Evolutionary conservation across 1,284 basidiomycete genomes (phyloP).

Genomic region (Moesziomyces sp.): DNA sequence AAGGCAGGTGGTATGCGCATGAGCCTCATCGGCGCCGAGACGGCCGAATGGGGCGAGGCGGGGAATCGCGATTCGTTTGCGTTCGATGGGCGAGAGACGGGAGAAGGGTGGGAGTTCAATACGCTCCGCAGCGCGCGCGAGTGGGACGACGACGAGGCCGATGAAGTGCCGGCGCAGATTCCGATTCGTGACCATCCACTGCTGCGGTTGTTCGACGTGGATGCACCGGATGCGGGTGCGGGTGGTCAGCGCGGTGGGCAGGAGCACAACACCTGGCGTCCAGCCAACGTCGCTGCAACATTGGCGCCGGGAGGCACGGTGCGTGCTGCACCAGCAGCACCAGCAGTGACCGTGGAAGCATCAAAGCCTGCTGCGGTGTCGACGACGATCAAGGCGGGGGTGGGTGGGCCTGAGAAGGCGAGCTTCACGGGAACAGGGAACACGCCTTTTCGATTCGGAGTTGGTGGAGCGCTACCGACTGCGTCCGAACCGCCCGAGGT

Average conservation of each 20-base stretch:
- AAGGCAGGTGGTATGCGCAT: conserved; percentile 82
- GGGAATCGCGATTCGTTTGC: conserved; percentile 56
- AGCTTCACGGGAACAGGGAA: conserved; percentile 58
- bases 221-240: conserved; percentile 13
- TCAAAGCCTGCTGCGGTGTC: background rate
- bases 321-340: background rate
- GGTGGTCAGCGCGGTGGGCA: conserved; percentile 5
- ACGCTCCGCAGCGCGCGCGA: conserved; percentile 28
- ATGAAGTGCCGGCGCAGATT: conserved; percentile 18
- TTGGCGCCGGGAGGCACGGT: conserved; percentile 12
- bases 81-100: conserved; percentile 51
- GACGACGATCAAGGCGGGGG: conserved; percentile 18
- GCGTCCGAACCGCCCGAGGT: conserved; percentile 4
- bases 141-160: conserved; percentile 34
- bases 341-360: background rate
- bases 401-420: conserved; percentile 30
- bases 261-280: conserved; percentile 25
- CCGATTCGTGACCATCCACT: conserved; percentile 56
- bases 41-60: conserved; percentile 46
- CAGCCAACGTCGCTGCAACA: conserved; percentile 7
- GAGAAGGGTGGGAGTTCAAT: conserved; percentile 58
- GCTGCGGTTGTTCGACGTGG: conserved; percentile 52
- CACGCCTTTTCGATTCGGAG: conserved; percentile 64
- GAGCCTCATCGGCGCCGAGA: conserved; percentile 72
- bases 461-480: conserved; percentile 37